phyloP scores from a whole-genome alignment of 2,329 filamentous ascomycete genomes.

The Daldinia sp. region DNA sequence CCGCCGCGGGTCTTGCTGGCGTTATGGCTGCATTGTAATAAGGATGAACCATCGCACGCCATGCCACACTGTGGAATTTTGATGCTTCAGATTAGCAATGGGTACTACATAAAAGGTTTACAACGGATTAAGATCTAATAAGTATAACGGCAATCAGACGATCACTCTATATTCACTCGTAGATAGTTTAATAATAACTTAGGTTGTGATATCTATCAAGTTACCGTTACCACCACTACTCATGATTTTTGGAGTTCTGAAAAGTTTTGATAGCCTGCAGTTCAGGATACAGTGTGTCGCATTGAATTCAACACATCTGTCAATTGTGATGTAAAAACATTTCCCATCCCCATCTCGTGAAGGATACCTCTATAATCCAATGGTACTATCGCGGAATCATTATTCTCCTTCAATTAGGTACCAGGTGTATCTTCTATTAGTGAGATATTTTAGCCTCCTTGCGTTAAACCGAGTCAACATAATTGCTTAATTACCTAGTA shows the following conservation, averaged over 20 bases:
- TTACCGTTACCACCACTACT: not conserved
- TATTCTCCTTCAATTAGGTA: no score
- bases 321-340: no score
- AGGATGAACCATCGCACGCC: not conserved
- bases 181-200: not conserved
- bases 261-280: no score
- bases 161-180: not conserved
- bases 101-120: not conserved
- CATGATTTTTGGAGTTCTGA: not conserved
- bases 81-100: not conserved
- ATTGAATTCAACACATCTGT: no score
- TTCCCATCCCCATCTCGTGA: no score
- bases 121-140: not conserved
- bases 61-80: not conserved
- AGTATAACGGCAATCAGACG: not conserved
- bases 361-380: no score
- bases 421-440: no score
- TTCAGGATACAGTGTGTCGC: no score
- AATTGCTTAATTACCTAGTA: no score
- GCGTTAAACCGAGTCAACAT: no score
- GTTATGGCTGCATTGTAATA: not conserved
- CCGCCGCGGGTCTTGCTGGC: slow-evolving; percentile 22
- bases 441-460: no score
- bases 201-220: not conserved
- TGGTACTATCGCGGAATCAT: no score